phyloP scores from a whole-genome alignment of 768 basidiomycete genomes.

The Tremella fuciformis region DNA sequence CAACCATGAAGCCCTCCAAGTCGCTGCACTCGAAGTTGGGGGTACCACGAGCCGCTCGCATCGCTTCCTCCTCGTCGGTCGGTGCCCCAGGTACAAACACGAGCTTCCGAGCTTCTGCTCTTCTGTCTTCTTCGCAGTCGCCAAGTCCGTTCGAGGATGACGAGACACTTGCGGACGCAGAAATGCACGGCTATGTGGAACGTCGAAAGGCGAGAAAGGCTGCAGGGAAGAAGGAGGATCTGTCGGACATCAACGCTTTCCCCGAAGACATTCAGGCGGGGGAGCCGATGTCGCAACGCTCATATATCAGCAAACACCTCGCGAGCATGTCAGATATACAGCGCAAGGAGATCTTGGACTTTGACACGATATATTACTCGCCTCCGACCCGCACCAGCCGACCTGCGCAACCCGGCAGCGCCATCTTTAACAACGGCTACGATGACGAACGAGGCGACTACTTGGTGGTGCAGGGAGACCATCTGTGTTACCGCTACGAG shows the following conservation, averaged over 20 bases:
- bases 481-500: constrained; percentile 96
- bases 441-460: constrained; percentile 99
- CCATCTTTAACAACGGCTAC: constrained; percentile 80
- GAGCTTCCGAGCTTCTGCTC: constrained; percentile 19
- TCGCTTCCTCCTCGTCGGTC: constrained; percentile 42
- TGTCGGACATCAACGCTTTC: constrained; percentile 84
- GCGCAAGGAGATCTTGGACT: constrained; percentile 85
- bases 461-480: constrained; percentile 80
- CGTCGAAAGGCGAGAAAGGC: constrained; percentile 79
- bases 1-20: constrained; percentile 37
- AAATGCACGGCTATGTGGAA: constrained; percentile 92
- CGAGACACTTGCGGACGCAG: constrained; percentile 73
- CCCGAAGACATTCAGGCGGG: constrained; percentile 81
- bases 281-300: constrained; percentile 63
- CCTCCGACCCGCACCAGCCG: constrained; percentile 22
- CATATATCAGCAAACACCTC: constrained; percentile 53
- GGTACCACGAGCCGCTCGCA: constrained; percentile 24
- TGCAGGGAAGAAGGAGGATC: constrained; percentile 78
- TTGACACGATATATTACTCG: constrained; percentile 70
- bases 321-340: constrained; percentile 82
- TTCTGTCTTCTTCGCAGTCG: constrained; percentile 27
- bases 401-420: constrained; percentile 23
- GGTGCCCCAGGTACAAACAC: constrained; percentile 28
- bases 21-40: constrained; percentile 44
- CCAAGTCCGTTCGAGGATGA: constrained; percentile 48